Evolutionary conservation across 2,329 filamentous ascomycete species (phyloP).

Genomic region (Fusarium longipes): DNA sequence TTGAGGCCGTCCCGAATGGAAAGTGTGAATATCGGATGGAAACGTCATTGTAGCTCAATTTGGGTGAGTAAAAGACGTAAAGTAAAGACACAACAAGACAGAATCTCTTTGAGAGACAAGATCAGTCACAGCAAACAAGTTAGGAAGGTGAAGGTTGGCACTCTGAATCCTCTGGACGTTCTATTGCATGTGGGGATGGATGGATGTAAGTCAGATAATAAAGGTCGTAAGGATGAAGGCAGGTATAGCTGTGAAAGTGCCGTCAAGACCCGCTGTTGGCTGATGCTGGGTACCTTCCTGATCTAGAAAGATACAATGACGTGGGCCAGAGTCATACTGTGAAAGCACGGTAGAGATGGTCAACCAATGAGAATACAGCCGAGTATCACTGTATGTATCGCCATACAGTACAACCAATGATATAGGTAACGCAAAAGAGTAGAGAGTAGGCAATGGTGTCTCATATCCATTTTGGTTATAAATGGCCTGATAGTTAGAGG

Average conservation of each 20-base stretch:
- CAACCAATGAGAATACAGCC: constrained; percentile 3
- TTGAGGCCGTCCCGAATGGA: constrained; percentile 78
- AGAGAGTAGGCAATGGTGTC: neutral
- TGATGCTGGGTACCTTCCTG: constrained; percentile 27
- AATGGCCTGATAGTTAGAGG: neutral
- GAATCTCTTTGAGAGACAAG: neutral
- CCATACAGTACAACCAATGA: neutral
- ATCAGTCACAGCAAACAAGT: neutral
- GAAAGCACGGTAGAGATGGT: neutral
- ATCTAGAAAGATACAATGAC: constrained; percentile 24
- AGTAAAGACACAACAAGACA: too few relatives aligned
- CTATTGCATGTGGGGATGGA: constrained; percentile 5
- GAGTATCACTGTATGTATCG: neutral
- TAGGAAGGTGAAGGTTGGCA: neutral
- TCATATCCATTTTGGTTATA: neutral
- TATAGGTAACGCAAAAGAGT: neutral
- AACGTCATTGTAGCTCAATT: constrained; percentile 49
- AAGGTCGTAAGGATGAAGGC: constrained; percentile 13
- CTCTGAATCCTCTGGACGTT: neutral
- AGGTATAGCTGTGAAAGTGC: neutral
- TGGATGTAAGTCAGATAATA: constrained; percentile 19
- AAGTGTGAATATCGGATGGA: constrained; percentile 67
- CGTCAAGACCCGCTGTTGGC: constrained; percentile 8
- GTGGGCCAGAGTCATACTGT: constrained; percentile 15
- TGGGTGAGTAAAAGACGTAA: neutral